Evolutionary conservation across 23 red algal genomes (phyloP).

Genomic region (Gracilariopsis chorda): DNA sequence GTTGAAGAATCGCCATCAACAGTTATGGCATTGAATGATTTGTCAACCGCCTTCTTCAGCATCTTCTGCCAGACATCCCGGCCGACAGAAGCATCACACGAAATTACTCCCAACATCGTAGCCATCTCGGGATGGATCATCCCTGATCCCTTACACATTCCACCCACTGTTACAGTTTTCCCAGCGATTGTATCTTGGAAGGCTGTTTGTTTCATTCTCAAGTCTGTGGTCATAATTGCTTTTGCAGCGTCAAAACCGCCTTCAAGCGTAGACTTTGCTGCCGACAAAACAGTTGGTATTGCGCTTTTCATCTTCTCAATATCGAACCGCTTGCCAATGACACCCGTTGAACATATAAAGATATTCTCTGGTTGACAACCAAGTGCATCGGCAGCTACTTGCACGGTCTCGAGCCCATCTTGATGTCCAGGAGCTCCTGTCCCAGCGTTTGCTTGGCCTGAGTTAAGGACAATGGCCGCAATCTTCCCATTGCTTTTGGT

Average conservation of each 20-base stretch:
- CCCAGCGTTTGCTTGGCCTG: constrained; percentile 97
- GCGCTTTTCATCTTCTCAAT: constrained; percentile 51
- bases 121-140: constrained; percentile 99
- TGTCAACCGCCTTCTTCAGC: constrained; percentile 62
- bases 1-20: constrained; percentile 99
- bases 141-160: constrained; percentile 96
- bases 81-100: constrained; percentile 77
- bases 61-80: constrained; percentile 43
- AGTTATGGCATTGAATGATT: constrained; percentile 91
- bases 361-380: constrained; percentile 43
- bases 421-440: constrained; percentile 67
- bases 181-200: constrained; percentile 53
- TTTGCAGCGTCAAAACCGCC: constrained; percentile 67
- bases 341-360: constrained; percentile 90
- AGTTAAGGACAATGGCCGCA: constrained; percentile 84
- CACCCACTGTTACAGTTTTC: constrained; percentile 68
- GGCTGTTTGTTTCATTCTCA: constrained; percentile 75
- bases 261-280: constrained; percentile 9
- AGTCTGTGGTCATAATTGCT: constrained; percentile 97
- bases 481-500: background rate
- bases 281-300: constrained; percentile 55
- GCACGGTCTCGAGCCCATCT: constrained; percentile 49
- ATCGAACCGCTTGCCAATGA: constrained; percentile 89
- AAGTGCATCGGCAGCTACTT: constrained; percentile 31
- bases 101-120: constrained; percentile 89